Percentiles rank a stretch among this genome's conserved stretches.
Conservation (phyloP, 176 grass and related monocot genomes). For the Ampelocalamus luodianensis region DNA sequence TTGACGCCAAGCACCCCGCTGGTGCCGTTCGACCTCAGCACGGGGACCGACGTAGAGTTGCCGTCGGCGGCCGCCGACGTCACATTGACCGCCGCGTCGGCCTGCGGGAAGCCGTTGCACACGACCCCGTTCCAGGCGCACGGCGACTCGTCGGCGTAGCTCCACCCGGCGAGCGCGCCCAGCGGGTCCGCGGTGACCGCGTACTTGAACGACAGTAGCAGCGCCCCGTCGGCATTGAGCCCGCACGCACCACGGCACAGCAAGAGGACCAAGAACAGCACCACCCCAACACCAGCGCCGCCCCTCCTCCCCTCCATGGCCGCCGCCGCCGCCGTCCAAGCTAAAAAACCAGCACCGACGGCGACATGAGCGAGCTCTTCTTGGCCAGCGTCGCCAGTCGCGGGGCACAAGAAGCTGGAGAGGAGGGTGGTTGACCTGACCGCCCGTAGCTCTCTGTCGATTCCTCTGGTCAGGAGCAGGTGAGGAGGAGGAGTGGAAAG, state of each 20-base stretch:
- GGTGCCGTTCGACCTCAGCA: not conserved
- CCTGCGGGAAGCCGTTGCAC: slow-evolving; percentile 70
- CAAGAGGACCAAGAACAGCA: not conserved
- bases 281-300: not conserved
- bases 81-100: not conserved
- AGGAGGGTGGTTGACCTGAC: not conserved
- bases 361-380: slow-evolving; percentile 1
- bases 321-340: not conserved
- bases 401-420: not conserved
- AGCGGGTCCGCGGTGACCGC: slow-evolving; percentile 70
- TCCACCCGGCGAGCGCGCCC: slow-evolving; percentile 67
- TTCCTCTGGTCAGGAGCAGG: not conserved
- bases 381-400: not conserved
- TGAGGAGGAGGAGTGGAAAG: slow-evolving; percentile 6
- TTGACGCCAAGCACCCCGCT: not conserved
- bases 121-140: slow-evolving; percentile 91
- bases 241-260: slow-evolving; percentile 9
- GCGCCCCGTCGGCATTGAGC: slow-evolving; percentile 66
- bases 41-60: not conserved
- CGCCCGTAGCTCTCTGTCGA: not conserved
- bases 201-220: slow-evolving; percentile 85
- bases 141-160: slow-evolving; percentile 53
- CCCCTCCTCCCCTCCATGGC: slow-evolving; percentile 16
- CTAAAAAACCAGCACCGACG: not conserved
- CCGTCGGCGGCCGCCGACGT: slow-evolving; percentile 10